These are phyloP conservation scores for Talaromyces sp. DNA, from an alignment of 2,329 filamentous ascomycete genomes.

Conservation along the genomic window DNA sequence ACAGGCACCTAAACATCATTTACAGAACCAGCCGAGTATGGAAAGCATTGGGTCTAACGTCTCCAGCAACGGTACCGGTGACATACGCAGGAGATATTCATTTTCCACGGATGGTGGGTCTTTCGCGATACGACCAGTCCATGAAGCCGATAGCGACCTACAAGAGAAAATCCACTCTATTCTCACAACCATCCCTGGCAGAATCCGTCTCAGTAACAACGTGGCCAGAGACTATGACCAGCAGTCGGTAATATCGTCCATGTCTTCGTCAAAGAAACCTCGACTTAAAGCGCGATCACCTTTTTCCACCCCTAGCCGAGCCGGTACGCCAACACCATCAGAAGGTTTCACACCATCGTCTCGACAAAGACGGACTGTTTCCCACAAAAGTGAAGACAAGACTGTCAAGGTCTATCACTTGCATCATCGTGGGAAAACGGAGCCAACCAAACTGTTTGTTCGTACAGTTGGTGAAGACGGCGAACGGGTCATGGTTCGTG, in stretches of 20 bases:
- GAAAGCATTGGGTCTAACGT: conserved; percentile 20
- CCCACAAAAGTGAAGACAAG: conserved; percentile 52
- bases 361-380: conserved; percentile 36
- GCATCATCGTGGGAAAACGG: conserved; percentile 75
- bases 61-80: conserved; percentile 12
- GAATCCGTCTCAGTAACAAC: conserved; percentile 68
- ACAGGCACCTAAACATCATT: conserved; percentile 15
- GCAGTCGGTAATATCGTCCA: conserved; percentile 34
- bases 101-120: conserved; percentile 29
- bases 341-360: conserved; percentile 66
- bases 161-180: conserved; percentile 79
- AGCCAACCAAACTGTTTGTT: conserved; percentile 92
- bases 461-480: conserved; percentile 85
- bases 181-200: conserved; percentile 72
- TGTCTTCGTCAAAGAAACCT: conserved; percentile 43
- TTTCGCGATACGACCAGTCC: conserved; percentile 44
- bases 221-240: conserved; percentile 40
- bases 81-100: conserved; percentile 22
- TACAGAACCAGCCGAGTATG: conserved; percentile 19
- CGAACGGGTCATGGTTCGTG: conserved; percentile 95
- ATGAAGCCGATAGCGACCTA: conserved; percentile 63
- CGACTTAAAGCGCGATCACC: conserved; percentile 38
- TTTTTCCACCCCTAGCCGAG: conserved; percentile 39
- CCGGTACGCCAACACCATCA: conserved; percentile 63
- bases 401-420: conserved; percentile 93